A percentile compares a stretch with the other conserved stretches of the same genome.
Evolutionary conservation across 2,329 filamentous ascomycete genomes (phyloP).

Genomic region (Penicillium brasilianum): DNA sequence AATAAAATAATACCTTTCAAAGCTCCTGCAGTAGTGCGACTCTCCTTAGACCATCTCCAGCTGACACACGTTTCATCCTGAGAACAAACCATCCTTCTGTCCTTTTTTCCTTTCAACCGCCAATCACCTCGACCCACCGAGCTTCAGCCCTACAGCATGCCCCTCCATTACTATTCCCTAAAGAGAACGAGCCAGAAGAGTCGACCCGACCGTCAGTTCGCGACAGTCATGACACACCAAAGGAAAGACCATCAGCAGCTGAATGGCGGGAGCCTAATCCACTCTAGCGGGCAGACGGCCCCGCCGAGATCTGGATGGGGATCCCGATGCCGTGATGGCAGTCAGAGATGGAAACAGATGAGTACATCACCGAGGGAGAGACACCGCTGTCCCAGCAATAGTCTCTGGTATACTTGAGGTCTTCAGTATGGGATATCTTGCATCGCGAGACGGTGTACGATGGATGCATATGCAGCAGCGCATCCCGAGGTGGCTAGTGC

Average conservation of each 20-base stretch:
- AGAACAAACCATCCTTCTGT: neutral
- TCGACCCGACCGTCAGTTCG: too few relatives aligned
- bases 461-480: neutral
- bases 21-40: neutral
- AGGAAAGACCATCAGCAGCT: conserved; percentile 27
- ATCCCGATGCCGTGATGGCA: neutral
- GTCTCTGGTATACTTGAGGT: neutral
- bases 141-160: conserved; percentile 12
- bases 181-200: neutral
- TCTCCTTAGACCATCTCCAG: conserved; percentile 7
- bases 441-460: conserved; percentile 6
- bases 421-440: neutral
- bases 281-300: conserved; percentile 3
- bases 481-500: neutral
- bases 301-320: neutral
- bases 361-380: neutral
- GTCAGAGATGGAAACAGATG: too few relatives aligned
- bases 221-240: too few relatives aligned
- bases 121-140: neutral
- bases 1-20: too few relatives aligned
- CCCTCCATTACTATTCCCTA: neutral
- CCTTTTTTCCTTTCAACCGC: neutral
- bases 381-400: conserved; percentile 4
- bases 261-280: conserved; percentile 28
- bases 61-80: conserved; percentile 11